Evolutionary conservation across 2,329 filamentous ascomycete genomes (phyloP).

Genomic region (Aureobasidium musti): DNA sequence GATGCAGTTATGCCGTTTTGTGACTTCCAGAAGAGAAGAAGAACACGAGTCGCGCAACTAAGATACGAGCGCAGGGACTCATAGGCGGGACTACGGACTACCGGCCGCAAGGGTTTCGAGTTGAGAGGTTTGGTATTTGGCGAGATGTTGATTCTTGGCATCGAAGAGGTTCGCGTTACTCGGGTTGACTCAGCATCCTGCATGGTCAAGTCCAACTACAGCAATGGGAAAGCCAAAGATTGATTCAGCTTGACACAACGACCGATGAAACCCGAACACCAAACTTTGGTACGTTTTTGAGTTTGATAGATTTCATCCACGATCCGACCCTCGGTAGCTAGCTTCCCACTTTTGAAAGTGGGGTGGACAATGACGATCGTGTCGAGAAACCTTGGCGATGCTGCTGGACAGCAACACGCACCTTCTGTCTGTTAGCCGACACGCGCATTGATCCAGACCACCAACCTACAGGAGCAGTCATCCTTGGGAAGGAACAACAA

Average conservation of each 20-base stretch:
- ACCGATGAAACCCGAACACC: background rate
- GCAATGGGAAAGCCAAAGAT: background rate
- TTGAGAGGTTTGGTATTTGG: background rate
- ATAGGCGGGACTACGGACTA: background rate
- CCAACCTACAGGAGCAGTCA: too few relatives aligned
- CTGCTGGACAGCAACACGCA: background rate
- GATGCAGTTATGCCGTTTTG: background rate
- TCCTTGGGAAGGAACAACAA: background rate
- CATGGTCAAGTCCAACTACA: background rate
- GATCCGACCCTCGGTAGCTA: background rate
- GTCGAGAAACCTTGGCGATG: background rate
- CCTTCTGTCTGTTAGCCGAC: background rate
- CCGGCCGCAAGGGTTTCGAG: background rate
- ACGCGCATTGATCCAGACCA: background rate
- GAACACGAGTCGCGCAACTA: background rate
- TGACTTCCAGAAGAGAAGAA: background rate
- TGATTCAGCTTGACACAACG: background rate
- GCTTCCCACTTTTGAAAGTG: background rate
- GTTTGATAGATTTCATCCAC: background rate
- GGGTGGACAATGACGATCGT: background rate
- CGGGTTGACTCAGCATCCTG: background rate
- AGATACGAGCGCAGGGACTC: background rate
- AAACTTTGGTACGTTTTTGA: background rate
- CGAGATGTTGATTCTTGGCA: conserved; percentile 1
- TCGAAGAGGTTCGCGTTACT: background rate